Conservation (phyloP, 768 basidiomycete species). For the Porphyrellus cyaneotinctus region DNA sequence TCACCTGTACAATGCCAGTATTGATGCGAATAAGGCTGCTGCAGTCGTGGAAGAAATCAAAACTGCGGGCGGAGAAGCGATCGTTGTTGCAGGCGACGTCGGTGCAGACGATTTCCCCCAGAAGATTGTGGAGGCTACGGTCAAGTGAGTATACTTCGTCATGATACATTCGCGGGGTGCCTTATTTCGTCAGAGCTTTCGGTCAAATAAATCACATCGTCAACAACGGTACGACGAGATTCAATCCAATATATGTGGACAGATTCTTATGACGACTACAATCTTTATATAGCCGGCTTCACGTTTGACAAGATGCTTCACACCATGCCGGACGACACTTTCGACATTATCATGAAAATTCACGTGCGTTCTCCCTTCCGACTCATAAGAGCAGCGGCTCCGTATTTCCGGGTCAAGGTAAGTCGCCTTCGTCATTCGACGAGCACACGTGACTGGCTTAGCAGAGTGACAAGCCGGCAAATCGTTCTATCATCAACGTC, state of each 20-base stretch:
- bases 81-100: conserved; percentile 76
- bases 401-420: conserved; percentile 77
- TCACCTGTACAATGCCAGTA: conserved; percentile 37
- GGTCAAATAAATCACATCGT: conserved; percentile 86
- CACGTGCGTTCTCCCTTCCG: conserved; percentile 87
- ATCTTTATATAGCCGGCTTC: conserved; percentile 51
- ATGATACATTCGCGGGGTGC: neutral
- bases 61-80: conserved; percentile 64
- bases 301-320: conserved; percentile 87
- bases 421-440: neutral
- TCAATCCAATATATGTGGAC: too few species aligned
- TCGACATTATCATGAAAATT: conserved; percentile 77
- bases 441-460: neutral
- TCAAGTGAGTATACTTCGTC: conserved; percentile 53
- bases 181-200: conserved; percentile 50
- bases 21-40: conserved; percentile 67
- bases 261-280: neutral
- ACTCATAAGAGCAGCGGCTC: conserved; percentile 78
- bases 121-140: conserved; percentile 69
- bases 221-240: conserved; percentile 56
- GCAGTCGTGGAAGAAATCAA: conserved; percentile 71
- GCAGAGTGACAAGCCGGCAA: conserved; percentile 54
- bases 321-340: conserved; percentile 79
- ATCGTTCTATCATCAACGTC: conserved; percentile 76
- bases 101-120: conserved; percentile 81